These are phyloP conservation scores for Fusarium armeniacum DNA, from an alignment of 2,329 filamentous ascomycete species.

Conservation along the genomic window DNA sequence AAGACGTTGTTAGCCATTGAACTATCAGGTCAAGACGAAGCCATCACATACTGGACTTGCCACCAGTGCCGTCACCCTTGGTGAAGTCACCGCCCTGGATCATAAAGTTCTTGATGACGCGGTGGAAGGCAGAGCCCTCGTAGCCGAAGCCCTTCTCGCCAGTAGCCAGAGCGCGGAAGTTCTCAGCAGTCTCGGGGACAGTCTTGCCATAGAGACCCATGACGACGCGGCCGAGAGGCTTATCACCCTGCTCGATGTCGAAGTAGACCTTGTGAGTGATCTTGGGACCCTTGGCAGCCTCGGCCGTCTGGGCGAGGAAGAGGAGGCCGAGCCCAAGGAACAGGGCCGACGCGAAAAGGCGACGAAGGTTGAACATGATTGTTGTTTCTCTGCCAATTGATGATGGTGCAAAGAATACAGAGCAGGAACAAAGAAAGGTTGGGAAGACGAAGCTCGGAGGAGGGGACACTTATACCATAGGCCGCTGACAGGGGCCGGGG, in stretches of 20 bases:
- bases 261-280: slow-evolving; percentile 97
- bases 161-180: slow-evolving; percentile 84
- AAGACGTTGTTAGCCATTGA: slow-evolving; percentile 41
- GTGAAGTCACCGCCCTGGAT: slow-evolving; percentile 94
- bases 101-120: slow-evolving; percentile 92
- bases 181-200: slow-evolving; percentile 80
- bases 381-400: slow-evolving; percentile 36
- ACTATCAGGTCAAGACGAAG: background rate
- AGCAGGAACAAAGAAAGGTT: slow-evolving; percentile 20
- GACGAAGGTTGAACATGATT: slow-evolving; percentile 82
- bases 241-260: slow-evolving; percentile 82
- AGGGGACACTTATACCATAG: slow-evolving; percentile 49
- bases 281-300: slow-evolving; percentile 88
- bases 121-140: slow-evolving; percentile 86
- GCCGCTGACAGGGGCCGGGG: slow-evolving; percentile 28
- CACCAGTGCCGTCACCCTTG: slow-evolving; percentile 83
- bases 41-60: slow-evolving; percentile 79
- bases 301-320: slow-evolving; percentile 80
- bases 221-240: slow-evolving; percentile 80
- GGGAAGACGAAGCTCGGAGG: slow-evolving; percentile 34
- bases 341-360: slow-evolving; percentile 78
- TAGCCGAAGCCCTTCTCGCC: slow-evolving; percentile 91
- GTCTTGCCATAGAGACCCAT: slow-evolving; percentile 91
- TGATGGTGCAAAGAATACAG: slow-evolving; percentile 39
- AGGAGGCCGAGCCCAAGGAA: slow-evolving; percentile 81